Evolutionary conservation across 345 rosid genomes (phyloP), one percentile per base, ranked within the genome.

Genomic region (Microcos paniculata): DNA sequence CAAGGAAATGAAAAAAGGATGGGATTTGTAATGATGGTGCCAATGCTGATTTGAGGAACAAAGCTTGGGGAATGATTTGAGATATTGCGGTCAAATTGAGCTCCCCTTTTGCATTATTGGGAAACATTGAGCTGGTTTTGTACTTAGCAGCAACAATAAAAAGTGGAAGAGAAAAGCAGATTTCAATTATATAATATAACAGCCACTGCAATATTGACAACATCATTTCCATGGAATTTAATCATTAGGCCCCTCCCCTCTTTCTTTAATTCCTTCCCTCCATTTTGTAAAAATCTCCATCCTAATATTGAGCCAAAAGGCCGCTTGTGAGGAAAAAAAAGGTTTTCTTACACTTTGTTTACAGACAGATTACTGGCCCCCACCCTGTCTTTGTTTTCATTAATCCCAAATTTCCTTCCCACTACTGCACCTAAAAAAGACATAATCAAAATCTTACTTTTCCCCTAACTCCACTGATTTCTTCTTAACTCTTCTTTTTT

Each of bases 41-140:
- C 48, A 75, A 71, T 70, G 75, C 78, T 64, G 31, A 38, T 24
- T 35, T 51, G 73, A 70, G 76, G 64, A 75, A 75, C 71, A 80
- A 59, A 59, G 69, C 16, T 69, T 62, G 81, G 63, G 23, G 57
- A 43, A 52, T 71, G 51, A 71, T 71, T 40, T 57, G 73, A 49
- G 45, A 38, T 78, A 24, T 75, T 77, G 56, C 72, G 84, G 82
- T 78, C 82, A 83, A 86, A 85, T 77, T 68, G 4, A 51, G 33
- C 12, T 31, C 19, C 19, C 49, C 74, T 80, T 82, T 63, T 70
- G 73, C 80, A 83, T 78, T 77, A 81, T 79, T 80, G 84, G 77
- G 55, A 86, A 69, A 70, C 83, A 85, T 59, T 71, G 80, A 78
- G 84, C 76, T 80, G 82, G 76, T 59, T 62, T 68, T 71, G 85